Base-by-base conservation (phyloP, 345 rosid genomes). In the Brassica cretica region DNA sequence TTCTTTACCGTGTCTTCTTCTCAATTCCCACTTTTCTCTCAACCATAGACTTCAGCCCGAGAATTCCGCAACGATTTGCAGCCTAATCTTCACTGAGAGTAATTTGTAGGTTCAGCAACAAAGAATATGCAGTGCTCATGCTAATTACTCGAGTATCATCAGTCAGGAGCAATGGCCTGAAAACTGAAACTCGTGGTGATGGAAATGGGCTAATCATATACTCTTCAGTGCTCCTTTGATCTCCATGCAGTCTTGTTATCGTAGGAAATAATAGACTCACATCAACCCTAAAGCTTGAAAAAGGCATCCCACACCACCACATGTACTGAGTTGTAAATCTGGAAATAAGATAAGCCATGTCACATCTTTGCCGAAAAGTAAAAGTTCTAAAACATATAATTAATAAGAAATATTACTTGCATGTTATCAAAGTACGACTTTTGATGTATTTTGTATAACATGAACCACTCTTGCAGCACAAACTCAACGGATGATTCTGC, bases 81-180 rank as follows among this genome's bases (percentile, higher is more conserved):
- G 77, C 82, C 65, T 60, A 60, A 21, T 65, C 62, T 9, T 58
- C 76, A 58, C 9, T 19, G 62, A 66, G 29, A 18, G 51, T 8
- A 72, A 6, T 39, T 5, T 73, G 64, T 32, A 33, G 82, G 58
- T 7, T 75, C 53, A 67, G 58, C 70, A 69, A 73, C n/a, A 76
- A 59, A 75, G 77, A 83, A 72, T 76, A 81, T 66, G n/a, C n/a
- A n/a, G n/a, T n/a, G n/a, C n/a, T n/a, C n/a, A n/a, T n/a, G 83
- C 82, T 87, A 78, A 92, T 89, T 66, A 87, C 73, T 62, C 64
- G 83, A 68, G 77, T 77, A 73, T 94, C 96, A 77, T 90, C 87
- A 69, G 90, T 85, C 69, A 94, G 85, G 19, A 87, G 80, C 79
- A 90, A 84, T 56, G 94, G 90, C 82, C 92, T 86, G 71, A 76